Evolutionary conservation across 495 filamentous ascomycete genomes (phyloP).

Genomic region (Astrocystis sublimbata): DNA sequence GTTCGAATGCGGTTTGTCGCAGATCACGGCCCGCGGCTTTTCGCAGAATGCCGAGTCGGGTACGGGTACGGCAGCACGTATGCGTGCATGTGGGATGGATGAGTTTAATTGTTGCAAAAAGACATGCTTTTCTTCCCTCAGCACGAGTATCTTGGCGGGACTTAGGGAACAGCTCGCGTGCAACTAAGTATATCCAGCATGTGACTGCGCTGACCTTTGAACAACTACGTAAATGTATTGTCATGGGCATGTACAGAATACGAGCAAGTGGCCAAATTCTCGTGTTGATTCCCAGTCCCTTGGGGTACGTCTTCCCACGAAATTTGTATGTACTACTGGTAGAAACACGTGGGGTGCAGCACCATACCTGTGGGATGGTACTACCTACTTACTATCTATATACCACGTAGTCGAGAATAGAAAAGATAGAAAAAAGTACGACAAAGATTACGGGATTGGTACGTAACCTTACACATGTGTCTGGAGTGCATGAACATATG

Average conservation of each 20-base stretch:
- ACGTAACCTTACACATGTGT: no score
- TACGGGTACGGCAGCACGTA: no score
- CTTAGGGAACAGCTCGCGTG: not conserved
- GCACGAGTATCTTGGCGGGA: not conserved
- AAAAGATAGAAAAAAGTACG: no score
- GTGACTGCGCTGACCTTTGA: no score
- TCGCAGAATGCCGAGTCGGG: slow-evolving; percentile 11
- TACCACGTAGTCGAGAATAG: no score
- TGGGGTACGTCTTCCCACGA: not conserved
- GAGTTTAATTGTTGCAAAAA: no score
- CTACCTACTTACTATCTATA: no score
- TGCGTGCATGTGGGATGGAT: no score
- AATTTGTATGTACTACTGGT: not conserved
- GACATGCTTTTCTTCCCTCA: no score
- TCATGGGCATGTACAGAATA: slow-evolving; percentile 9
- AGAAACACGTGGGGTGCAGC: slow-evolving; percentile 2
- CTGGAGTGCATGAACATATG: no score
- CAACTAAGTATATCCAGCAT: no score
- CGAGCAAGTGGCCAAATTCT: slow-evolving; percentile 18
- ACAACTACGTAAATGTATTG: not conserved
- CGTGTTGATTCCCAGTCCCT: slow-evolving; percentile 8
- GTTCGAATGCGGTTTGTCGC: slow-evolving; percentile 15
- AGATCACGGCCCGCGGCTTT: slow-evolving; percentile 20
- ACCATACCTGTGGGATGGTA: not conserved
- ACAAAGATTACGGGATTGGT: no score